phyloP scores from a whole-genome alignment of 2,329 filamentous ascomycete species.

The Coleophoma eucalyptorum region DNA sequence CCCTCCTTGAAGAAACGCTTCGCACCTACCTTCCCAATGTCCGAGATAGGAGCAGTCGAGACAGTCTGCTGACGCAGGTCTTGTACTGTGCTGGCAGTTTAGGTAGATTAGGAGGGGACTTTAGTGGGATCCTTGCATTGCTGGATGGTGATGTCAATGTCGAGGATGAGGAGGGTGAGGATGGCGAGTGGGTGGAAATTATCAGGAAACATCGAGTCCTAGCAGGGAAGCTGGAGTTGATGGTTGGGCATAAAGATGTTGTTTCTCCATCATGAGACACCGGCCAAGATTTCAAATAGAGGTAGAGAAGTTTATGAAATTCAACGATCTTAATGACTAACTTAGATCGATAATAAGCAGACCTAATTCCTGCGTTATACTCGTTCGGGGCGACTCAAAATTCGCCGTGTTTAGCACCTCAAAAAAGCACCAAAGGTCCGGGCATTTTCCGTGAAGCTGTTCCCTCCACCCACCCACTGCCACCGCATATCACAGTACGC shows the following conservation, averaged over 20 bases:
- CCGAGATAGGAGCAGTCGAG: conserved; percentile 72
- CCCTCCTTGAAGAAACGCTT: conserved; percentile 75
- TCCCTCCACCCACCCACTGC: too few species aligned
- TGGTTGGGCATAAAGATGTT: conserved; percentile 42
- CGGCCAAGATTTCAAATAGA: background rate
- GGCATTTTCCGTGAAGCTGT: too few species aligned
- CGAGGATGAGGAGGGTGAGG: conserved; percentile 30
- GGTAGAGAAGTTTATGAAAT: too few species aligned
- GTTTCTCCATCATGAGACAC: background rate
- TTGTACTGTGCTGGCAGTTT: conserved; percentile 91
- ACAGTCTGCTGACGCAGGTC: conserved; percentile 88
- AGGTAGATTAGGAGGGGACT: conserved; percentile 86
- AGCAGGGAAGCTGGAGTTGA: conserved; percentile 72
- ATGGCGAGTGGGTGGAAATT: conserved; percentile 78
- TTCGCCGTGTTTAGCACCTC: too few species aligned
- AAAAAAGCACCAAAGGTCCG: too few species aligned
- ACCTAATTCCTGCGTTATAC: too few species aligned
- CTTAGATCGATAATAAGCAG: too few species aligned
- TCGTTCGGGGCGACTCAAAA: too few species aligned
- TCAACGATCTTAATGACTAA: too few species aligned
- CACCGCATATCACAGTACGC: too few species aligned
- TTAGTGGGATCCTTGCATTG: conserved; percentile 79
- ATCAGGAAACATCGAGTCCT: conserved; percentile 84
- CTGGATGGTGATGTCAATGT: conserved; percentile 26
- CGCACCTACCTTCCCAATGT: conserved; percentile 76